Evolutionary conservation across 257 asterid genomes (phyloP), one percentile per base, ranked within the genome.

Genomic region (Capsicum baccatum): DNA sequence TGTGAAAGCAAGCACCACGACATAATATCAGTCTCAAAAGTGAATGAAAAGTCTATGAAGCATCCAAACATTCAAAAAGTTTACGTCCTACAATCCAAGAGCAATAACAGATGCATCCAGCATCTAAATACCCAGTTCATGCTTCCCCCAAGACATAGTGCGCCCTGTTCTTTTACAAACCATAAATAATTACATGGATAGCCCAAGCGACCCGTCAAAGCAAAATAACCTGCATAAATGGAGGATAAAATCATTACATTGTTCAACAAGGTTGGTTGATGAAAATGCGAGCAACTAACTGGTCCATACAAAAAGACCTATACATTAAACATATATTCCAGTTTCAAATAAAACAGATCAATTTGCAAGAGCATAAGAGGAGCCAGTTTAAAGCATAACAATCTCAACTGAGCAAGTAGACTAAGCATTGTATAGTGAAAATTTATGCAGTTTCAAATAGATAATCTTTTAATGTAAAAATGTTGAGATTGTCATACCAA

Each of bases 181-280:
- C 50, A 78, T 26, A 55, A 78, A 78, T 26, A 55, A 78, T 8
- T 78, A 78, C 63, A 52, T 12, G 81, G 63, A 52, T 52, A 57
- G 11, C 60, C 21, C 48, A 33, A 33, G 14, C 7, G 48, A 78
- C 64, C 26, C 6, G 54, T 47, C 48, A 8, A 8, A 54, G 64
- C 82, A 78, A 54, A 54, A 52, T 78, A 54, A 26, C 64, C 82
- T 78, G 82, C 82, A 78, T 26, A 14, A 26, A 54, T 15, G 8
- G 2, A 14, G 21, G 21, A 78, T 2, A 54, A 26, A 76, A 26
- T 33, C 14, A 78, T 54, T 52, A 54, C 9, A 14, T 13, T 8
- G 82, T 54, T 52, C 64, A 26, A 54, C 15, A 26, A 54, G 44
- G 7, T 3, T 8, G 15, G 35, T 16, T 70, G 4, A 10, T 16